Evolutionary conservation across 495 filamentous ascomycete species (phyloP).

Genomic region (Jackrogersella multiformis): DNA sequence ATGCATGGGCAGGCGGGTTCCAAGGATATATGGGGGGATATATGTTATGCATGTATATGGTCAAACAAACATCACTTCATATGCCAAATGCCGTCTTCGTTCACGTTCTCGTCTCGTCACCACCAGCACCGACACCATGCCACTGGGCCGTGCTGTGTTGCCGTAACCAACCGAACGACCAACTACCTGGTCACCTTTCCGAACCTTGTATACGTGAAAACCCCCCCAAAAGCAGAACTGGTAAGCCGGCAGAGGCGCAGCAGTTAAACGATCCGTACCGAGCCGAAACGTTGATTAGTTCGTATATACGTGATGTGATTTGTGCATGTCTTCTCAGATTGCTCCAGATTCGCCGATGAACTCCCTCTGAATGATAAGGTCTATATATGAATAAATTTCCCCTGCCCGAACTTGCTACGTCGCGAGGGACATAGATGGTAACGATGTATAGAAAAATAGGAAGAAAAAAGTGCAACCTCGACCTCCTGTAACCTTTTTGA

Average conservation of each 20-base stretch:
- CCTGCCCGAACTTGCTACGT: constrained; percentile 11
- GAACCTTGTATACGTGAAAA: too few relatives aligned
- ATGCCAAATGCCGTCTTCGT: too few relatives aligned
- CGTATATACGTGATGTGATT: constrained; percentile 1
- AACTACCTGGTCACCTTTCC: too few relatives aligned
- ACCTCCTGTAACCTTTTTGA: constrained; percentile 26
- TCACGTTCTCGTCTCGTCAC: constrained; percentile 3
- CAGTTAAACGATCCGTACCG: too few relatives aligned
- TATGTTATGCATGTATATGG: constrained; percentile 2
- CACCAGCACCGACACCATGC: background rate
- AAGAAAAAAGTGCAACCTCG: constrained; percentile 12
- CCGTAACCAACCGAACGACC: too few relatives aligned
- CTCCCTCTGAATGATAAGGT: background rate
- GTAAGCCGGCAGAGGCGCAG: too few relatives aligned
- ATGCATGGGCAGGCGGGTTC: constrained; percentile 29
- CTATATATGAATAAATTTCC: constrained; percentile 1
- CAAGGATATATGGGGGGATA: background rate
- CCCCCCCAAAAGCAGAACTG: too few relatives aligned
- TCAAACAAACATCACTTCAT: too few relatives aligned
- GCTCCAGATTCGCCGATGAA: constrained; percentile 20
- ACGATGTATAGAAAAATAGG: background rate
- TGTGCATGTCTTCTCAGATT: constrained; percentile 8
- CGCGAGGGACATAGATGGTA: constrained; percentile 6
- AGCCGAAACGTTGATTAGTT: too few relatives aligned
- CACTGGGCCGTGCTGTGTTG: background rate